A percentile compares a stretch with the other conserved stretches of the same genome.
Conservation (phyloP, 768 basidiomycete genomes). For the Coprinopsis cinerea region DNA sequence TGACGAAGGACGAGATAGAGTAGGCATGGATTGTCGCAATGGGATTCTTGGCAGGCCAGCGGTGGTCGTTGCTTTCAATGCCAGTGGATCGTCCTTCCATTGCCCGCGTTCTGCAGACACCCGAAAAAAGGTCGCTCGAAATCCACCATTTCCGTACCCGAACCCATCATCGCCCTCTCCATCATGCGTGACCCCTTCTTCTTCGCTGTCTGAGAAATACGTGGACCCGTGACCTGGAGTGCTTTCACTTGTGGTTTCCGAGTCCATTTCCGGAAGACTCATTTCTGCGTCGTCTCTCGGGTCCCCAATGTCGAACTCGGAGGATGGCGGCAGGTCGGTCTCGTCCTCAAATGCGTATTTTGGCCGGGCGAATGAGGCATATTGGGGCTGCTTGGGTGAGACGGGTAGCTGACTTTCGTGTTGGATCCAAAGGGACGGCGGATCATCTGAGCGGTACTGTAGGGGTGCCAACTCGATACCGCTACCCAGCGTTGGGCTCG, state of each 20-base stretch:
- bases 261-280: constrained; percentile 19
- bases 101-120: constrained; percentile 54
- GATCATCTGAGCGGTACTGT: constrained; percentile 23
- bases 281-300: constrained; percentile 22
- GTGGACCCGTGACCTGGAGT: constrained; percentile 20
- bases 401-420: constrained; percentile 9
- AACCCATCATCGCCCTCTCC: constrained; percentile 18
- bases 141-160: constrained; percentile 22
- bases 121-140: constrained; percentile 47
- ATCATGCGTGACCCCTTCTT: constrained; percentile 23
- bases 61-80: constrained; percentile 17
- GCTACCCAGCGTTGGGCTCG: constrained; percentile 28
- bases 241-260: constrained; percentile 22
- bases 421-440: constrained; percentile 21
- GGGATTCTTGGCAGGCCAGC: constrained; percentile 5
- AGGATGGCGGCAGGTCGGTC: constrained; percentile 23
- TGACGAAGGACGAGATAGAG: constrained; percentile 1
- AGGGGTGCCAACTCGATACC: constrained; percentile 18
- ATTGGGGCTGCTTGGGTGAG: constrained; percentile 14
- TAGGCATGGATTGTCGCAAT: constrained; percentile 9
- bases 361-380: constrained; percentile 18
- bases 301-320: constrained; percentile 30
- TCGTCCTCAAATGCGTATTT: constrained; percentile 24
- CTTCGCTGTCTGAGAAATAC: constrained; percentile 30
- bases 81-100: constrained; percentile 49